A percentile compares a stretch with the other conserved stretches of the same genome.
These are phyloP conservation scores for Linum lewisii DNA, from an alignment of 345 rosid species.

Conservation along the genomic window DNA sequence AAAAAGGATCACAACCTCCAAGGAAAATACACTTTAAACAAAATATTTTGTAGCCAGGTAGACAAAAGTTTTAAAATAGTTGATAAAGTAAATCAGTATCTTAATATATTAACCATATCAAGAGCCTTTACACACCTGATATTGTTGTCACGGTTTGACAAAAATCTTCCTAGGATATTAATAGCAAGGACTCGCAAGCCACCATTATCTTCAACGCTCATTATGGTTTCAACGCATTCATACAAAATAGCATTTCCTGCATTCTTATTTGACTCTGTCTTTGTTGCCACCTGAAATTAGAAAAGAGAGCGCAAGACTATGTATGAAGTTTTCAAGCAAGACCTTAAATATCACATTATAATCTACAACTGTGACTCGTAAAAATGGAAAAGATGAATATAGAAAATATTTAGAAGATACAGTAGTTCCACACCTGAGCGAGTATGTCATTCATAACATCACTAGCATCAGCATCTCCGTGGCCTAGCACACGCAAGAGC, in stretches of 20 bases:
- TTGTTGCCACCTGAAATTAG: constrained; percentile 74
- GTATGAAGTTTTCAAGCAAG: not conserved
- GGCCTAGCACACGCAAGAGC: constrained; percentile 81
- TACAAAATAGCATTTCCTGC: constrained; percentile 98
- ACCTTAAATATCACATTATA: not conserved
- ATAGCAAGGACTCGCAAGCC: constrained; percentile 98
- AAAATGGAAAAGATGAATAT: not conserved
- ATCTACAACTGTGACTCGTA: not conserved
- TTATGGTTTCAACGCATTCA: constrained; percentile 94
- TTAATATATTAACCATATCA: not conserved
- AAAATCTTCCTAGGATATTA: constrained; percentile 92
- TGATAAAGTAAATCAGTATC: no score
- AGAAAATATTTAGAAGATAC: not conserved
- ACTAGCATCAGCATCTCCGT: constrained; percentile 92
- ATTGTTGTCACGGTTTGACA: constrained; percentile 98
- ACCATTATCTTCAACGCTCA: constrained; percentile 94
- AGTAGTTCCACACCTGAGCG: constrained; percentile 55
- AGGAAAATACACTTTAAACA: no score
- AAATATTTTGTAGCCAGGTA: no score
- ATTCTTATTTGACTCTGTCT: constrained; percentile 95
- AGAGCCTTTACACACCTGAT: constrained; percentile 47
- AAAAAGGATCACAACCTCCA: not conserved
- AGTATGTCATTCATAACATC: constrained; percentile 97
- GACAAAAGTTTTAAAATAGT: no score
- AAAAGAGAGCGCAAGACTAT: not conserved